These are phyloP conservation scores for Yamadazyma taylorii DNA, from an alignment of 1,139 yeast species.

Conservation along the genomic window DNA sequence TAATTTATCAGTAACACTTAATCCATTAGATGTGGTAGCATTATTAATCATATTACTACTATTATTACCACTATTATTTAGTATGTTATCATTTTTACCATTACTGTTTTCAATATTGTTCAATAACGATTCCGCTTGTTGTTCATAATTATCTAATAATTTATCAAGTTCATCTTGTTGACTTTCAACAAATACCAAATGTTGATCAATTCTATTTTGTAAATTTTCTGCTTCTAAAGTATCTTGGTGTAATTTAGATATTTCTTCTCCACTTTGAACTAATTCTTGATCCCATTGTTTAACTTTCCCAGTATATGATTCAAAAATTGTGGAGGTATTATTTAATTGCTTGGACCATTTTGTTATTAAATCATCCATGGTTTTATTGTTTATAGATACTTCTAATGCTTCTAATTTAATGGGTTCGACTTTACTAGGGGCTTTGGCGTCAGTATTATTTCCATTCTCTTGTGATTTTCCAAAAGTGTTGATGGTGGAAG, in stretches of 20 bases:
- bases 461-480: slow-evolving; percentile 18
- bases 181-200: slow-evolving; percentile 78
- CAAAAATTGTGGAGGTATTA: slow-evolving; percentile 70
- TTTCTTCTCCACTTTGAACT: slow-evolving; percentile 83
- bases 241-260: slow-evolving; percentile 74
- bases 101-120: slow-evolving; percentile 37
- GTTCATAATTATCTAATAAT: slow-evolving; percentile 80
- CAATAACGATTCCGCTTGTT: slow-evolving; percentile 68
- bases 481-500: not conserved
- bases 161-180: slow-evolving; percentile 92
- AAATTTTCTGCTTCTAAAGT: slow-evolving; percentile 82
- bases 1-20: slow-evolving; percentile 69
- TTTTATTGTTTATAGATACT: slow-evolving; percentile 82
- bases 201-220: slow-evolving; percentile 84
- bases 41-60: too few relatives aligned
- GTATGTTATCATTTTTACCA: slow-evolving; percentile 13
- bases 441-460: slow-evolving; percentile 27
- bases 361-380: slow-evolving; percentile 86
- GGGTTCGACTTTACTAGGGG: slow-evolving; percentile 56
- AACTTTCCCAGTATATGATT: slow-evolving; percentile 71
- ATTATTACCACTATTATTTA: slow-evolving; percentile 11
- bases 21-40: slow-evolving; percentile 17
- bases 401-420: slow-evolving; percentile 60
- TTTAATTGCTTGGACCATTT: slow-evolving; percentile 91
- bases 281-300: slow-evolving; percentile 84